Evolutionary conservation across 164 flowering plant genomes (phyloP).

Genomic region (Tetrastigma voinierianum): DNA sequence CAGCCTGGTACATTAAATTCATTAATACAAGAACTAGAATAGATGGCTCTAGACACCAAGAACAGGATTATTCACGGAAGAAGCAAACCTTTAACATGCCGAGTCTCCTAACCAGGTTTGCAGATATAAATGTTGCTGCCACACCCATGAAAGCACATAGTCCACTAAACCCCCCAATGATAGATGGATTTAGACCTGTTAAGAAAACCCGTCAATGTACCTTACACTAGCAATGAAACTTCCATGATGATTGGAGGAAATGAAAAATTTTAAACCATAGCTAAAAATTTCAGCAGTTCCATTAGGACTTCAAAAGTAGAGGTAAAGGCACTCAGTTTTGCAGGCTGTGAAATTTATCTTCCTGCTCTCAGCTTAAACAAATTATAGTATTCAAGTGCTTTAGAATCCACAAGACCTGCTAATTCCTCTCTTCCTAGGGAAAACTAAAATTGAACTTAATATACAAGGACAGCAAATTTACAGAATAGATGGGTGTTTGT

Average conservation of each 20-base stretch:
- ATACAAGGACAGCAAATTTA: no score
- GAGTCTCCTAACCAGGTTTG: slow-evolving; percentile 63
- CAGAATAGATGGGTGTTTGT: no score
- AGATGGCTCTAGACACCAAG: neutral
- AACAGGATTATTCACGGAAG: slow-evolving; percentile 3
- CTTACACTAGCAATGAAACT: neutral
- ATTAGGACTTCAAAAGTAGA: no score
- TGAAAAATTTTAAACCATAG: no score
- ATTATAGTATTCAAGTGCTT: no score
- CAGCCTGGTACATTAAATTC: slow-evolving; percentile 58
- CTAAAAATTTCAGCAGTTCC: no score
- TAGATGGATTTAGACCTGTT: slow-evolving; percentile 87
- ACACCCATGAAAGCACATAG: slow-evolving; percentile 98
- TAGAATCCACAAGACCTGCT: no score
- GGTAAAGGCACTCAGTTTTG: no score
- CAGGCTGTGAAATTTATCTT: no score
- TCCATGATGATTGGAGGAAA: neutral
- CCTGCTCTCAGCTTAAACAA: no score
- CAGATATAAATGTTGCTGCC: slow-evolving; percentile 90
- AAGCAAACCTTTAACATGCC: slow-evolving; percentile 88
- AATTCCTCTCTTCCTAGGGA: no score
- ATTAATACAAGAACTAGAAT: slow-evolving; percentile 20
- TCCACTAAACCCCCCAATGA: slow-evolving; percentile 93
- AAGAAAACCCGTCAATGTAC: slow-evolving; percentile 5
- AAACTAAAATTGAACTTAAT: no score